These are phyloP conservation scores for Fusarium luffae DNA, from an alignment of 2,329 filamentous ascomycete genomes.

Conservation along the genomic window DNA sequence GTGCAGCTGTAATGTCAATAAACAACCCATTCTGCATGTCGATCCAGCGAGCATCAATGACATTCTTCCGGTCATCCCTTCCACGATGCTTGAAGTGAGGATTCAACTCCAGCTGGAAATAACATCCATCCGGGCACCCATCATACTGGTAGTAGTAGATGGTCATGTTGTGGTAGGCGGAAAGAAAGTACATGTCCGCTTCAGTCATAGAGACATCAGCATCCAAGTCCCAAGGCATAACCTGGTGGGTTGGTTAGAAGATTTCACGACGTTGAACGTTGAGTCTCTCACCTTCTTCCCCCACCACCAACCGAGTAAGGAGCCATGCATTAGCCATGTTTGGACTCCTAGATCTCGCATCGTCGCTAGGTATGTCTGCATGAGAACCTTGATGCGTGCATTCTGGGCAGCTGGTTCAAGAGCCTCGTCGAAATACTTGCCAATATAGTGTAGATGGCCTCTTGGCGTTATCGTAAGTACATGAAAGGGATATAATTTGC, in stretches of 20 bases:
- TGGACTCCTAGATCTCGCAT: constrained; percentile 74
- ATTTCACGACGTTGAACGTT: neutral
- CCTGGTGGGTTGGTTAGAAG: constrained; percentile 51
- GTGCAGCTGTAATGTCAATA: constrained; percentile 63
- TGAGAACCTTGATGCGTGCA: constrained; percentile 71
- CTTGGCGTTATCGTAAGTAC: constrained; percentile 36
- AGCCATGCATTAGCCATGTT: constrained; percentile 88
- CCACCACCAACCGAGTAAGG: constrained; percentile 90
- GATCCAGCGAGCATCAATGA: constrained; percentile 62
- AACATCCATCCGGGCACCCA: constrained; percentile 51
- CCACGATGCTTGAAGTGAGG: constrained; percentile 55
- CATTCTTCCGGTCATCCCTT: constrained; percentile 53
- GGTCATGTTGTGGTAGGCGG: constrained; percentile 72
- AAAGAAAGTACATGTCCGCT: constrained; percentile 73
- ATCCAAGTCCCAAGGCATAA: constrained; percentile 82
- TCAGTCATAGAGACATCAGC: constrained; percentile 79
- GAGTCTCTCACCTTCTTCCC: constrained; percentile 61
- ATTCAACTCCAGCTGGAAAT: constrained; percentile 63
- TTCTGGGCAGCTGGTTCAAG: constrained; percentile 66
- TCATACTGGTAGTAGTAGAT: constrained; percentile 58
- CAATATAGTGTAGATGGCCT: constrained; percentile 50
- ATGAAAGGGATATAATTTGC: neutral
- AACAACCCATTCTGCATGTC: constrained; percentile 59
- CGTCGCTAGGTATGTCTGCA: constrained; percentile 77
- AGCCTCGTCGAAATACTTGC: constrained; percentile 53